A percentile compares a stretch with the other conserved stretches of the same genome.
These are phyloP conservation scores for Ambrosiella xylebori DNA, from an alignment of 2,329 filamentous ascomycete genomes.

Conservation along the genomic window DNA sequence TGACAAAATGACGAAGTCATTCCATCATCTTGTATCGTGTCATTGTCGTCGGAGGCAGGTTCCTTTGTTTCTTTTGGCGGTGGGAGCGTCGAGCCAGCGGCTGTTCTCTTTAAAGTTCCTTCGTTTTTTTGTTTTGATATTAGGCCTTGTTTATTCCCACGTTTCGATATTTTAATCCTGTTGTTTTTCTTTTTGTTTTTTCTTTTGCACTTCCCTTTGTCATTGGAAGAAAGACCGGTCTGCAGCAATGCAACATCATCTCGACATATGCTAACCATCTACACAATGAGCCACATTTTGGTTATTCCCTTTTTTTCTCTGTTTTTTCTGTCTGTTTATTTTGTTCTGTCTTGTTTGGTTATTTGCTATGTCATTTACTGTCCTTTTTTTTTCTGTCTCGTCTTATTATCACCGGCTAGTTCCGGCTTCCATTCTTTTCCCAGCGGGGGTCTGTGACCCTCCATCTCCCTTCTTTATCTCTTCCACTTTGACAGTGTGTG, in stretches of 20 bases:
- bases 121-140: conserved; percentile 2
- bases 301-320: not conserved
- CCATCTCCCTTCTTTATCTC: too few relatives aligned
- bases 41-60: too few relatives aligned
- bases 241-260: not conserved
- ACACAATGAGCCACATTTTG: not conserved
- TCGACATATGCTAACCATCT: not conserved
- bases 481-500: too few relatives aligned
- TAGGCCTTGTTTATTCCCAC: not conserved
- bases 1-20: too few relatives aligned
- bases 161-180: not conserved
- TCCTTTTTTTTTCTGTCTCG: too few relatives aligned
- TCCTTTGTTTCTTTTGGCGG: not conserved
- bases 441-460: too few relatives aligned
- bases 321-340: not conserved
- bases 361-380: not conserved
- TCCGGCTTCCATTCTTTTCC: not conserved
- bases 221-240: not conserved
- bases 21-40: too few relatives aligned
- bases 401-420: too few relatives aligned
- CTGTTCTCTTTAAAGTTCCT: not conserved
- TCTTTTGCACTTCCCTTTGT: not conserved
- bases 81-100: not conserved
- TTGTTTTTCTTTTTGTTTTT: not conserved
- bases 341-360: not conserved